Base-by-base conservation (phyloP, 176 grass and related monocot genomes). In the Aegilops umbellulata region DNA sequence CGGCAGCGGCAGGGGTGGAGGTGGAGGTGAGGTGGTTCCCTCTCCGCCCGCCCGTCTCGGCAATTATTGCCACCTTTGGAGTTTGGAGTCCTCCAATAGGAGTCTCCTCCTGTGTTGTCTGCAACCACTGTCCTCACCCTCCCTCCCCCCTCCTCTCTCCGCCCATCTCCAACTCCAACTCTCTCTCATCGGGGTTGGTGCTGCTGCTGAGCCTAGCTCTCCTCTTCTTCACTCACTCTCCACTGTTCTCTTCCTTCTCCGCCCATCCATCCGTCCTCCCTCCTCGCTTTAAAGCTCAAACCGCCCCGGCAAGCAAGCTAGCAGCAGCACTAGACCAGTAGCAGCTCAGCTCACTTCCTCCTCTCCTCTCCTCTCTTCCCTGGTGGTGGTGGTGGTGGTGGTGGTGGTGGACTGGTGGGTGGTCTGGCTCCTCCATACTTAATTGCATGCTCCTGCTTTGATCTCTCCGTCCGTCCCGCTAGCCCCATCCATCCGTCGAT, bases 21-120 rank as follows among this genome's bases (percentile, higher is more conserved):
- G 38, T 51, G 32, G 66, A 39, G 83, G 73, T 78, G 82, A 44
- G 57, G 75, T 53, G 46, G 71, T 51, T 51, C 44, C 16, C 42
- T 67, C 64, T 47, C 44, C 44, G 51, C 69, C 44, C 12, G 51
- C 69, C 65, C 49, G 20, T 80, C 80, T 76, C 22, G 82, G 88
- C 87, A 88, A 92, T 92, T 82, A 90, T 84, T 94, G 85, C 83
- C 82, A 77, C 80, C 84, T 87, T 88, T 82, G 85, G 72, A 87
- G 90, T 94, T 89, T 83, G 78, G 76, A 88, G 90, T 87, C 87
- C 90, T 69, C 78, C 85, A 77, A 87, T 87, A 90, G 80, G 87
- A 87, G 90, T 90, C 89, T 65, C 65, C 89, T 91, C 67, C 80
- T 81, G 87, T 86, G 74, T 80, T 82, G 86, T 86, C 88, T 88